Conservation (phyloP, 2,329 filamentous ascomycete species). For the Fusarium oxysporum region DNA sequence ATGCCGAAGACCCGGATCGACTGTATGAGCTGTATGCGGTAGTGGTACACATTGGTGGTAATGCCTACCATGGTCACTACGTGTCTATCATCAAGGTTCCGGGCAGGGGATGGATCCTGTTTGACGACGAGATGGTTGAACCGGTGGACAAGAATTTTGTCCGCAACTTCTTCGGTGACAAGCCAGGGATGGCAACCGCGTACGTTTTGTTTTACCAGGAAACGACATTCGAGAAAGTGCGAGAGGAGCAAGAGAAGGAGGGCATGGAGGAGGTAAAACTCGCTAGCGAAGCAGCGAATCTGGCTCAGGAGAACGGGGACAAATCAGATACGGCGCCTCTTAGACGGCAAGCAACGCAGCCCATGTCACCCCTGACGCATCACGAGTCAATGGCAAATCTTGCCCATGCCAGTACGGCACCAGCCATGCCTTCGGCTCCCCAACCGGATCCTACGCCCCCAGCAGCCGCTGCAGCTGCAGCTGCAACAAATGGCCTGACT, state of each 20-base stretch:
- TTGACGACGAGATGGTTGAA: slow-evolving; percentile 98
- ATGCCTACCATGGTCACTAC: slow-evolving; percentile 97
- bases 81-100: slow-evolving; percentile 98
- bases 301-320: slow-evolving; percentile 62
- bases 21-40: slow-evolving; percentile 97
- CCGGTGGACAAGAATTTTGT: slow-evolving; percentile 97
- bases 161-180: slow-evolving; percentile 96
- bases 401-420: slow-evolving; percentile 75
- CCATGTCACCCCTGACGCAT: slow-evolving; percentile 58
- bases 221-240: slow-evolving; percentile 75
- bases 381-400: slow-evolving; percentile 68
- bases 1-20: slow-evolving; percentile 91
- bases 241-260: slow-evolving; percentile 86
- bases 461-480: slow-evolving; percentile 19
- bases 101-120: slow-evolving; percentile 93
- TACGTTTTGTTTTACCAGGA: slow-evolving; percentile 99
- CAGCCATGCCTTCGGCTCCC: slow-evolving; percentile 49
- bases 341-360: slow-evolving; percentile 63
- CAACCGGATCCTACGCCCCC: slow-evolving; percentile 32
- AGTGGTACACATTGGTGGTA: slow-evolving; percentile 95
- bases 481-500: slow-evolving; percentile 33
- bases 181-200: slow-evolving; percentile 88
- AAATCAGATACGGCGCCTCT: slow-evolving; percentile 58
- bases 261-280: slow-evolving; percentile 71
- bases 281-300: slow-evolving; percentile 66